Conservation (phyloP, 164 flowering plant species). For the Magnolia officinalis region DNA sequence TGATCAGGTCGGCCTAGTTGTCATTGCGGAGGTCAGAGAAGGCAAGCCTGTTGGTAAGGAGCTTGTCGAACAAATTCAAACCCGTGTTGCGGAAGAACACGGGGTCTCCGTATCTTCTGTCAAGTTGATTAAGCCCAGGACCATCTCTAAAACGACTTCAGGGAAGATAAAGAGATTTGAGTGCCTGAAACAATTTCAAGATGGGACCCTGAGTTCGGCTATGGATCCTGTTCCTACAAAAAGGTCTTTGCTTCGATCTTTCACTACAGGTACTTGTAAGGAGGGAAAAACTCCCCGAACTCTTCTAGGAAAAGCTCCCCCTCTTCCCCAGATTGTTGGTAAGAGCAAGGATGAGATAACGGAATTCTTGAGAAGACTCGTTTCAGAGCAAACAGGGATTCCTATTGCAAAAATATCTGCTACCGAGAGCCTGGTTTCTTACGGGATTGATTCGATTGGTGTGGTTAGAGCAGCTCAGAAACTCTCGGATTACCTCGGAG, state of each 20-base stretch:
- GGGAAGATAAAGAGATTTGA: conserved; percentile 82
- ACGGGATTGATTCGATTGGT: conserved; percentile 83
- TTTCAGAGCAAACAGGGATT: conserved; percentile 61
- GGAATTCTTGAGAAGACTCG: conserved; percentile 46
- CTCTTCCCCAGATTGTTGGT: conserved; percentile 14
- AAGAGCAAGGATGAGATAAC: conserved; percentile 34
- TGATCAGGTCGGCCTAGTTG: conserved; percentile 76
- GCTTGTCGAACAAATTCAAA: conserved; percentile 44
- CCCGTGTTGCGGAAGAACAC: conserved; percentile 70
- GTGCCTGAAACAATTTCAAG: conserved; percentile 65
- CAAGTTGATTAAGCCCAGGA: conserved; percentile 61
- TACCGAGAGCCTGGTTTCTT: conserved; percentile 57
- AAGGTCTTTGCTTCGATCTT: conserved; percentile 39
- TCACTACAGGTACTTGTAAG: conserved; percentile 59
- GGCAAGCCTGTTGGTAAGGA: conserved; percentile 50
- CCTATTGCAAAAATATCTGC: conserved; percentile 41
- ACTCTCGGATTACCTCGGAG: conserved; percentile 74
- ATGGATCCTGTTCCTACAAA: conserved; percentile 28
- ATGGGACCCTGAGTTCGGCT: conserved; percentile 48
- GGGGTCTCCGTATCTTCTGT: conserved; percentile 57
- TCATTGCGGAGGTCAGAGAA: conserved; percentile 71
- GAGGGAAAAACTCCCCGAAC: conserved; percentile 50
- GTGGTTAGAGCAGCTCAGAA: conserved; percentile 87
- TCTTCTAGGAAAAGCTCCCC: conserved; percentile 19
- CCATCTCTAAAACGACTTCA: conserved; percentile 73